These are phyloP conservation scores for Papiliotrema flavescens DNA, from an alignment of 1,284 basidiomycete genomes.

Conservation along the genomic window DNA sequence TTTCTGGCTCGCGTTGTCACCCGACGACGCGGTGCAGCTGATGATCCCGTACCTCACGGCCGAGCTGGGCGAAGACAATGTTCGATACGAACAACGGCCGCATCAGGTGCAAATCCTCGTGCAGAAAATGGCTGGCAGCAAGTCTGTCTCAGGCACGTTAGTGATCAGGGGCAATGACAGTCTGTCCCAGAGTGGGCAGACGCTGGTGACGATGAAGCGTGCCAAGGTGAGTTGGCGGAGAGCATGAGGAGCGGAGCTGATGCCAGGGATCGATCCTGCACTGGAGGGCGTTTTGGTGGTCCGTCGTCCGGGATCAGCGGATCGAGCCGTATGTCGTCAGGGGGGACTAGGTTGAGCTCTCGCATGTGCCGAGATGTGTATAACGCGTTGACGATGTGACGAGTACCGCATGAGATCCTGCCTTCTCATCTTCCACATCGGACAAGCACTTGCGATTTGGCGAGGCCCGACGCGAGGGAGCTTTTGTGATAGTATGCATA, in stretches of 20 bases:
- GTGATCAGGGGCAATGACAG: conserved; percentile 28
- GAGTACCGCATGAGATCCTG: no score
- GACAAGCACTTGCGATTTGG: no score
- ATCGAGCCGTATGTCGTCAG: conserved; percentile 38
- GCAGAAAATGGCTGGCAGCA: conserved; percentile 35
- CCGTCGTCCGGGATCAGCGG: conserved; percentile 29
- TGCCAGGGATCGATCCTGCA: conserved; percentile 42
- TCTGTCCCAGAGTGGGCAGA: conserved; percentile 30
- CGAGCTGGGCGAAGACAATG: conserved; percentile 25
- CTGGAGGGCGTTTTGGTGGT: conserved; percentile 48
- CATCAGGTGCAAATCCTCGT: conserved; percentile 18
- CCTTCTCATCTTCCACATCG: no score
- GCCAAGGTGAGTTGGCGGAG: conserved; percentile 25
- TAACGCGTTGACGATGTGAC: no score
- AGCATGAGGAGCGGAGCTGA: not conserved
- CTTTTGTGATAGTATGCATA: conserved; percentile 8
- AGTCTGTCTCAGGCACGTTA: conserved; percentile 35
- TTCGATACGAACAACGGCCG: conserved; percentile 3
- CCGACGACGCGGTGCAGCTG: conserved; percentile 25
- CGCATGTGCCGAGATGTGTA: no score
- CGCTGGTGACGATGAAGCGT: conserved; percentile 36
- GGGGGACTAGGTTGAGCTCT: conserved; percentile 24
- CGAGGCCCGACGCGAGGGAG: no score
- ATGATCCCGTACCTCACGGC: conserved; percentile 22
- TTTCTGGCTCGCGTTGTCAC: conserved; percentile 41